Conservation (phyloP, 805 yeast genomes). For the Wickerhamiella qilinensis region DNA sequence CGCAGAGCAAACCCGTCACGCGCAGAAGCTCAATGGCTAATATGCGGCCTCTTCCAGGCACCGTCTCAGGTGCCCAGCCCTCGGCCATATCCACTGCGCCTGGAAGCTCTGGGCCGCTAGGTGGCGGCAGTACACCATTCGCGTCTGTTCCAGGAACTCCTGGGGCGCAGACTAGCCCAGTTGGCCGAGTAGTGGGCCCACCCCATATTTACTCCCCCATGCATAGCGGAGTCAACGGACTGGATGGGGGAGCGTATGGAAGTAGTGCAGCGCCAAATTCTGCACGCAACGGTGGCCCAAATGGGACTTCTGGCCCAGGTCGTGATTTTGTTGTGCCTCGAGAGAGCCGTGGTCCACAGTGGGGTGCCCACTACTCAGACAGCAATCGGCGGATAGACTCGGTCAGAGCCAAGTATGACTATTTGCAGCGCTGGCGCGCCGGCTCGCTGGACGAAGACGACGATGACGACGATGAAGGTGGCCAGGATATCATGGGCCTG, state of each 20-base stretch:
- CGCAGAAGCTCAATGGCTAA: background rate
- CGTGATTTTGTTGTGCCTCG: background rate
- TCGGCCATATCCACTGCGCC: background rate
- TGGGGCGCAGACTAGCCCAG: background rate
- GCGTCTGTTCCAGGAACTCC: background rate
- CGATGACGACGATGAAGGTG: conserved; percentile 32
- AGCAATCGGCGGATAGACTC: conserved; percentile 9
- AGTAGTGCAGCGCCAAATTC: background rate
- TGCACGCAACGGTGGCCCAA: background rate
- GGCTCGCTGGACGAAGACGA: conserved; percentile 19
- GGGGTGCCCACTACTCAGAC: background rate
- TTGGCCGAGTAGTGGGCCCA: background rate
- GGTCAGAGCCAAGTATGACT: conserved; percentile 14
- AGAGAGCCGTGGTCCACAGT: background rate
- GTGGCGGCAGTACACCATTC: background rate
- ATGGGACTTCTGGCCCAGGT: background rate
- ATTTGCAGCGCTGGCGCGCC: conserved; percentile 15
- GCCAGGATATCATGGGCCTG: conserved; percentile 26
- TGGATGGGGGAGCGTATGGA: no score
- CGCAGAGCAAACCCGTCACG: background rate
- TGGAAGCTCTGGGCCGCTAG: background rate
- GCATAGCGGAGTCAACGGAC: background rate
- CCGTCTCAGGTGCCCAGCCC: background rate
- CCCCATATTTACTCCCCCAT: background rate
- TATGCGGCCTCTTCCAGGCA: background rate